phyloP scores from a whole-genome alignment of 1,284 basidiomycete species.

The Malassezia furfur region DNA sequence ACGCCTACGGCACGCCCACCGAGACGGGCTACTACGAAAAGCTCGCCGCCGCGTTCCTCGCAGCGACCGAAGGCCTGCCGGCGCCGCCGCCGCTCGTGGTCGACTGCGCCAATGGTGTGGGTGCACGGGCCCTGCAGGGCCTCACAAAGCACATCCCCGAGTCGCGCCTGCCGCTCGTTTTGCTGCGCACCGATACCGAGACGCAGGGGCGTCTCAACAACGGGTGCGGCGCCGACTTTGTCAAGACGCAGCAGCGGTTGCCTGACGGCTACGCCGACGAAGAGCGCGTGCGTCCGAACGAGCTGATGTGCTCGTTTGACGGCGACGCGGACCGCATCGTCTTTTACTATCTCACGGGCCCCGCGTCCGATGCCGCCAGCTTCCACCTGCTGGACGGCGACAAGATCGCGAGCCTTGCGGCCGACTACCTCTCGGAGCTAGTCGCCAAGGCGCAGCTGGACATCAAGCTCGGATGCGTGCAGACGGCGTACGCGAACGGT shows the following conservation, averaged over 20 bases:
- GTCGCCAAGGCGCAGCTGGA: constrained; percentile 53
- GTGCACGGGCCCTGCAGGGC: constrained; percentile 54
- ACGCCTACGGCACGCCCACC: constrained; percentile 70
- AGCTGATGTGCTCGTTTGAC: constrained; percentile 83
- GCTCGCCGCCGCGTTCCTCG: constrained; percentile 73
- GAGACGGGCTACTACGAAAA: constrained; percentile 80
- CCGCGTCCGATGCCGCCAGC: constrained; percentile 56
- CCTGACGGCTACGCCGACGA: constrained; percentile 40
- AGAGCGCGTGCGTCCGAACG: constrained; percentile 50
- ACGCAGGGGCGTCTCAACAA: constrained; percentile 67
- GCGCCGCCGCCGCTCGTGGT: constrained; percentile 59
- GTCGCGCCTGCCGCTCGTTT: constrained; percentile 26
- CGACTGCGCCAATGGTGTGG: constrained; percentile 97
- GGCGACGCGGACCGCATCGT: constrained; percentile 96
- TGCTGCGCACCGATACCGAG: constrained; percentile 49
- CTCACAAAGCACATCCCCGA: constrained; percentile 20
- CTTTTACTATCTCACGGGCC: constrained; percentile 63
- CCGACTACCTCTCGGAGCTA: constrained; percentile 82
- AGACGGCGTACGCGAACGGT: constrained; percentile 98
- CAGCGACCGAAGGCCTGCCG: constrained; percentile 57
- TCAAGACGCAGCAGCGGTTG: constrained; percentile 62
- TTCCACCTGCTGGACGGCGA: constrained; percentile 96
- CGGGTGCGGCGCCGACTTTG: constrained; percentile 87
- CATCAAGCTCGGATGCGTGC: constrained; percentile 60
- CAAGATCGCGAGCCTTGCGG: constrained; percentile 90